Evolutionary conservation across 2,329 filamentous ascomycete species (phyloP), one percentile per base, ranked within the genome.

Genomic region (Pseudodiploospora longispora): DNA sequence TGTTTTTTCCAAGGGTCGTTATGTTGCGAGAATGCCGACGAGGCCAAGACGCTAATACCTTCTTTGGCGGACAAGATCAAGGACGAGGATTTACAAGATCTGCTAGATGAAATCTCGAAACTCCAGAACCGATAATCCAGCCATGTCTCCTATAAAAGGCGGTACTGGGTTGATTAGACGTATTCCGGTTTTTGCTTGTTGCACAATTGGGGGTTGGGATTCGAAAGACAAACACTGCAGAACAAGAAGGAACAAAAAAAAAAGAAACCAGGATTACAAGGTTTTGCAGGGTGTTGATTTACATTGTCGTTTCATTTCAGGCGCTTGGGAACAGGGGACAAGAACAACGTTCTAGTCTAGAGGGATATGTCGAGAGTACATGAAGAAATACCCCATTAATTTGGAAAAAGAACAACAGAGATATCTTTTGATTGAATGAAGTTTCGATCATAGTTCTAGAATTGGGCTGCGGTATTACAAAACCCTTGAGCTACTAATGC

Each of bases 11-110:
- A 59, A 94, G 90, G 89, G 31, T 95, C 87, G 30, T 73, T 98
- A 34, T 95, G 89, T 66, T 95, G 90, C 62, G 90, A 95, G 57
- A 85, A 82, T 37, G 85, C 88, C 47, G 93, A 98, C 61, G 94
- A 98, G 68, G 93, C 93, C 48, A 96, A 95, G 70, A 95, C 88
- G 6, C 75, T 98, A 47, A 95, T 98, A 50, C 94, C 93, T 1
- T 95, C 79, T 46, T 67, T 98, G 41, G 76, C 82, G 55, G 83
- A 89, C 65, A 98, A 98, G 70, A 94, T 97, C 59, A 78, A 77
- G 49, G 91, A 97, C 61, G 85, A 88, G 32, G 87, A 95, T 54
- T 69, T 98, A 51, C 84, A 95, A 65, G 83, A 89, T 50, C 71
- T 97, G 46, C 75, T 98, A 46, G 83, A 95, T 59, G 89, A 98